Conservation (phyloP, 2,329 filamentous ascomycete species). For the Orbilia blumenaviensis region DNA sequence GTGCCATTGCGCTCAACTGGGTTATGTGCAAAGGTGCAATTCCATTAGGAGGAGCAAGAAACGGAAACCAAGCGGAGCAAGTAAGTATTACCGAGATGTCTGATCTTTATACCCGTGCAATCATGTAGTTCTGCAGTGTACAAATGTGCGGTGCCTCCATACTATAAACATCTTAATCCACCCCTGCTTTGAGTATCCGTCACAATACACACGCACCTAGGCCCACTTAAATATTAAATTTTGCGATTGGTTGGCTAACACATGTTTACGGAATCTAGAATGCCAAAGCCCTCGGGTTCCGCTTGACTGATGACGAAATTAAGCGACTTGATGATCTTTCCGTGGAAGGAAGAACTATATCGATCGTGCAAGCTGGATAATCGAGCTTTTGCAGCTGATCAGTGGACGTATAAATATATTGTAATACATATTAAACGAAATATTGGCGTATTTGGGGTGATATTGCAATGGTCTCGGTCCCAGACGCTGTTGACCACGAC, state of each 20-base stretch:
- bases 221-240: too few species aligned
- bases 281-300: slow-evolving; percentile 62
- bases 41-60: slow-evolving; percentile 63
- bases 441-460: too few species aligned
- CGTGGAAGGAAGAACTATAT: slow-evolving; percentile 61
- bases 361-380: slow-evolving; percentile 63
- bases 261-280: slow-evolving; percentile 49
- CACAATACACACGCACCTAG: too few species aligned
- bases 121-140: too few species aligned
- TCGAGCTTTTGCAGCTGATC: background rate
- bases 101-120: too few species aligned
- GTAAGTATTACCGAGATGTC: slow-evolving; percentile 12
- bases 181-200: too few species aligned
- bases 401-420: too few species aligned
- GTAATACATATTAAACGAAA: too few species aligned
- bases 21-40: slow-evolving; percentile 63
- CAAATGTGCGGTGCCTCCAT: too few species aligned
- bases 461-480: too few species aligned
- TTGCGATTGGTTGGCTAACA: background rate
- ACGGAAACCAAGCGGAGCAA: slow-evolving; percentile 61
- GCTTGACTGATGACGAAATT: slow-evolving; percentile 62
- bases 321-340: slow-evolving; percentile 62
- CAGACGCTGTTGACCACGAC: too few species aligned
- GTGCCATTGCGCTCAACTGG: slow-evolving; percentile 64
- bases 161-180: too few species aligned